A percentile compares a stretch with the other conserved stretches of the same genome.
Conservation (phyloP, 352 stramenopile species). For the Blastocystis sp. region DNA sequence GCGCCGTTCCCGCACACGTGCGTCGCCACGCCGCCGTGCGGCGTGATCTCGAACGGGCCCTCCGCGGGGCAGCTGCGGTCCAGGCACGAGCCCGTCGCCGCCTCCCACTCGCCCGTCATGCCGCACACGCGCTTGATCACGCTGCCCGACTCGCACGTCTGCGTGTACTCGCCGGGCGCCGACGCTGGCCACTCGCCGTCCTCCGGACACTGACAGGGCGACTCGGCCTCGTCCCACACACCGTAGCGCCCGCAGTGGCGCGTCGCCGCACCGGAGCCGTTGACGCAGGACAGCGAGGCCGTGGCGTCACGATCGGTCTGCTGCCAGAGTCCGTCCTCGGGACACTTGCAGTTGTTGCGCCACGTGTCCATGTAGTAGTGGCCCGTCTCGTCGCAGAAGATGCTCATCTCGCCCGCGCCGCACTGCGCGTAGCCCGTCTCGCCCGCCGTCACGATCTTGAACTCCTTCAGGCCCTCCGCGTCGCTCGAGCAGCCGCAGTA, state of each 20-base stretch:
- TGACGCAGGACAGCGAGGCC: not conserved
- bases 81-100: conserved; percentile 3
- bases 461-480: not conserved
- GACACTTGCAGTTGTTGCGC: conserved; percentile 47
- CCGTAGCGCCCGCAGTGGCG: conserved; percentile 1
- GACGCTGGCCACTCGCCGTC: not conserved
- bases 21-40: not conserved
- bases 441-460: not conserved
- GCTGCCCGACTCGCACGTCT: not conserved
- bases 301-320: not conserved
- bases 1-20: conserved; percentile 15
- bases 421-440: conserved; percentile 3
- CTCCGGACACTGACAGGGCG: not conserved
- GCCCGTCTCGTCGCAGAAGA: conserved; percentile 11
- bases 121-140: not conserved
- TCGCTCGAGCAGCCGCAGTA: conserved; percentile 9
- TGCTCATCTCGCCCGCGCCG: conserved; percentile 8
- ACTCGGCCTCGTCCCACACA: not conserved
- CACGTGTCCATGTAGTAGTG: not conserved
- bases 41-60: not conserved
- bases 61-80: conserved; percentile 27
- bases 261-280: not conserved
- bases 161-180: not conserved
- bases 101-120: not conserved
- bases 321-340: not conserved